A percentile compares a stretch with the other conserved stretches of the same genome.
phyloP scores from a whole-genome alignment of 2,329 filamentous ascomycete genomes.

The Alternaria triticimaculans region DNA sequence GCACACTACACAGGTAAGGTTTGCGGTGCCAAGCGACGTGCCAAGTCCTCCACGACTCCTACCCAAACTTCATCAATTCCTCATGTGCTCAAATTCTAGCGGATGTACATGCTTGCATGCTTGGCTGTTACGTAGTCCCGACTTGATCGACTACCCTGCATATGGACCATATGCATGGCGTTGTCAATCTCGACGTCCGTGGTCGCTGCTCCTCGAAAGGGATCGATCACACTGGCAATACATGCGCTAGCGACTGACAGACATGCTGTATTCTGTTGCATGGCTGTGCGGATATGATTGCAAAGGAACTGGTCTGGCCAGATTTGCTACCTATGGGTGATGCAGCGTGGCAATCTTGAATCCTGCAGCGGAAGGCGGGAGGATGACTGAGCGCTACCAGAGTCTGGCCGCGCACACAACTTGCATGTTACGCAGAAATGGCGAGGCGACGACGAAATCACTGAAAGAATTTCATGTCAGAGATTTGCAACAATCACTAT shows the following conservation, averaged over 20 bases:
- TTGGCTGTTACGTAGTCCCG: slow-evolving; percentile 8
- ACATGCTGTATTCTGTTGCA: neutral
- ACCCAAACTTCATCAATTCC: slow-evolving; percentile 5
- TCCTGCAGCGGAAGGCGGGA: neutral
- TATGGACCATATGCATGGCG: neutral
- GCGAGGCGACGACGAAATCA: neutral
- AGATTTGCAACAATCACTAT: neutral
- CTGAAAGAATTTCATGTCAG: neutral
- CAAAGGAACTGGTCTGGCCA: neutral
- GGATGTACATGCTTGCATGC: slow-evolving; percentile 5
- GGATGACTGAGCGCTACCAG: neutral
- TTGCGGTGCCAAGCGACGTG: neutral
- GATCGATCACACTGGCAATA: slow-evolving; percentile 12
- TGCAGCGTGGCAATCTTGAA: neutral
- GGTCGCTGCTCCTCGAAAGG: neutral
- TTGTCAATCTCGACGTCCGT: slow-evolving; percentile 17
- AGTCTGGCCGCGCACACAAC: neutral
- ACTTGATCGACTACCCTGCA: slow-evolving; percentile 19
- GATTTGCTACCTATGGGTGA: neutral
- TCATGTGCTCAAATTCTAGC: slow-evolving; percentile 11
- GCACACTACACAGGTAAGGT: neutral
- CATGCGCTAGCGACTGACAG: slow-evolving; percentile 1
- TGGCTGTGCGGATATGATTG: neutral
- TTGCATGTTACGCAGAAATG: neutral
- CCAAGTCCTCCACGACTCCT: slow-evolving; percentile 15